Base-by-base conservation (phyloP, 164 flowering plant species). In the Vitis rotundifolia region DNA sequence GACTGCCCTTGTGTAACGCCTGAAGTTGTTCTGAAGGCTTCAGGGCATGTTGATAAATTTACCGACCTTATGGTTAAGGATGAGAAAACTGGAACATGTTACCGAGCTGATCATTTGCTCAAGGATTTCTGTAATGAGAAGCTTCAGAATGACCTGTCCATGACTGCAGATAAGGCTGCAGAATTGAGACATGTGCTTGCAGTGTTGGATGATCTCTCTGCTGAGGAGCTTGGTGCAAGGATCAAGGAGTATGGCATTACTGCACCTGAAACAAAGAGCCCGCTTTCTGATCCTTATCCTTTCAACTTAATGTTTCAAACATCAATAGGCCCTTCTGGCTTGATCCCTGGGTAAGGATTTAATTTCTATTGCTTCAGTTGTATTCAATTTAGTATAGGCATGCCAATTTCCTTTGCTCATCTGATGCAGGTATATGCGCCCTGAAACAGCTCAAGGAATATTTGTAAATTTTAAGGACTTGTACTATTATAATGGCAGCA, bases 11-110 rank as follows among this genome's bases (percentile, higher is more conserved):
- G 98, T 78, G 99, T 95, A 59, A 95, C 99, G 12, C 98, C 98
- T 3, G 99, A 93, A 77, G 77, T 83, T 66, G 98, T 95, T 18
- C 81, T 95, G 61, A 93, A 89, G 80, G 99, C 99, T n/a, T 95
- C 99, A 5, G 98, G 99, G 67, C 99, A 95, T 80, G 99, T 95
- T 56, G 99, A 95, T 16, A 95, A 93, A 77, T 95, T 95, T 72
- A 95, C 97, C 37, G 99, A 95, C 69, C 97, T 95, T 47, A 93
- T 95, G 99, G 99, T 93, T 12, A 94, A 94, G 82, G 98, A 94
- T 82, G 97, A 91, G 72, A 91, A 88, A 71, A 91, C 97, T 2
- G 97, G 97, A 49, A 86, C 89, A 11, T 92, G 97, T 69, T 89
- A 87, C 73, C 87, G 98, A n/a, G 99, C 99, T 22, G 99, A 92